Base-by-base conservation (phyloP, 1,139 yeast species). In the Pichia sp. region DNA sequence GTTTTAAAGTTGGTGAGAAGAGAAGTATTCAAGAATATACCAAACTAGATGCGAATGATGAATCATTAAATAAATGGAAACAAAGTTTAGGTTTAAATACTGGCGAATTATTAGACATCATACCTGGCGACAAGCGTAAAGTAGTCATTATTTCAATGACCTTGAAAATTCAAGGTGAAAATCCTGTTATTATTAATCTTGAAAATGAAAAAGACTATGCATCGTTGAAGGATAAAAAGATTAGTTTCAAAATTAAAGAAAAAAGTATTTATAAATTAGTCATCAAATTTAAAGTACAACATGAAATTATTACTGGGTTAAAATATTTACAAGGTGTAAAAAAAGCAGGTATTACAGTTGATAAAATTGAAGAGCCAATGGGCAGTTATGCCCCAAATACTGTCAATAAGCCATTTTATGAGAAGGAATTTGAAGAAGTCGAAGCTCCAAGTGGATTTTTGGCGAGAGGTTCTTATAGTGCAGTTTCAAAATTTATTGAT, bases 301-400 rank as follows among this genome's bases (percentile, higher is more conserved):
- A 86, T 60, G 64, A 60, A 37, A 87, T 89, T 55, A 83, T 90
- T 55, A 87, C 97, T 5, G 97, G 97, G 0, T 74, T 90, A 61
- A 81, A 83, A 61, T 90, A 89, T 64, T 75, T 86, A 54, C 96
- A 87, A 64, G 79, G 79, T 34, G 84, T 89, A 49, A 87, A 87
- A 65, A 85, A 90, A 60, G 80, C 89, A 3, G 96, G 96, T 32
- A 83, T 90, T 52, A 76, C 92, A 35, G 89, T 89, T 39, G 96
- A 87, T 61, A 86, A 83, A 64, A 68, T 82, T 41, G 95, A 87
- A 55, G 96, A 87, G 63, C 94, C 94, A 41, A 71, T 87, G 61
- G 97, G 97, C 2, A 82, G 94, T 6, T 89, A 82, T 61, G 92
- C 96, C 12, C 97, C 97, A 55, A 85, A 78, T 64, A 87, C 96